Evolutionary conservation across 192 early-diverging fungal species (phyloP), one percentile per base, ranked within the genome.

Genomic region (Backusella westeae): DNA sequence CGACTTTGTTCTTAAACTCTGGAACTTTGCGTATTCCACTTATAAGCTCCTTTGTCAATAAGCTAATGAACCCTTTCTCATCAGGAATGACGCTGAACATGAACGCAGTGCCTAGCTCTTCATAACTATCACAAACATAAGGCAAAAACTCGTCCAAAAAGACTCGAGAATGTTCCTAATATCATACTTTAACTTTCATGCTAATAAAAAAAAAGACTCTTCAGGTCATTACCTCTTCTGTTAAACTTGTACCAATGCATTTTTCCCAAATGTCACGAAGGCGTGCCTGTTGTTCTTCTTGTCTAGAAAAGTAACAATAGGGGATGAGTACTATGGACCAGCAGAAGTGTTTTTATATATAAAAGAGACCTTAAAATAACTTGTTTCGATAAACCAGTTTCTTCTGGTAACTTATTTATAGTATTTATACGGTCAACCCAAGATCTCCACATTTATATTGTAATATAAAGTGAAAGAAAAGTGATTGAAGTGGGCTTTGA

Each of bases 391-490:
- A 49, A 14, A 6, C 67, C 19, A n/a, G 41, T 39, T 23, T 71
- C 56, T 53, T 68, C 39, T 71, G 68, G 69, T 41, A 53, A 29
- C 34, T 66, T 46, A 38, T 59, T 71, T 17, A 66, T 70, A 32
- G 81, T 82, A 23, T 82, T 82, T n/a, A 82, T 77, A 42, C 75
- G 73, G 66, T 79, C 81, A 29, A 82, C 81, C 81, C 81, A 82
- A 34, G 81, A 82, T 68, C 78, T 75, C 81, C 81, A 82, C 81
- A 82, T 82, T 29, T 29, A 59, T 26, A 21, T 59, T 23, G 52
- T 17, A 44, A 56, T 21, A 56, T 56, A 29, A 59, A 59, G 53
- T 59, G 53, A 59, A 59, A n/a, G 53, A 59, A 59, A 59, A 12
- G 46, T 21, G 46, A 4, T 49, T 49, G 15, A 19, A 49, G 46